These are phyloP conservation scores for Paramarasmius palmivorus DNA, from an alignment of 1,284 basidiomycete species.

Conservation along the genomic window DNA sequence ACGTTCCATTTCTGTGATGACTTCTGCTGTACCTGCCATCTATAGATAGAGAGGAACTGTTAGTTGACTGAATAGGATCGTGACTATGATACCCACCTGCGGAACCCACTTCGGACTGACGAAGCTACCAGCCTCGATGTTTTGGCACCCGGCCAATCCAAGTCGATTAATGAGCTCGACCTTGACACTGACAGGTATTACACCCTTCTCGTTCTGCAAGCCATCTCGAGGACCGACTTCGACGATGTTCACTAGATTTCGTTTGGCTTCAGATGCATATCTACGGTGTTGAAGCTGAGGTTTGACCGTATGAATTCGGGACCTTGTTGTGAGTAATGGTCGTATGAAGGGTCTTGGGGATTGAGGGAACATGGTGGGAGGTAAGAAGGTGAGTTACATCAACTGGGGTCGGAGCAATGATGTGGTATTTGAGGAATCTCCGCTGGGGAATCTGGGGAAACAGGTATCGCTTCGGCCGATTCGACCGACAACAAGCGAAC, in stretches of 20 bases:
- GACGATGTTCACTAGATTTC: slow-evolving; percentile 69
- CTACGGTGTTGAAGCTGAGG: not conserved
- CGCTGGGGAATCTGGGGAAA: too few species aligned
- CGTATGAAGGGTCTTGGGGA: not conserved
- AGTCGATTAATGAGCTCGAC: slow-evolving; percentile 82
- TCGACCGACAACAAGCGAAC: not conserved
- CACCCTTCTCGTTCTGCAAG: slow-evolving; percentile 85
- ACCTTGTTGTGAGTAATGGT: not conserved
- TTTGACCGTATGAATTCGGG: not conserved
- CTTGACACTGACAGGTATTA: slow-evolving; percentile 77
- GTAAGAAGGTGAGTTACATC: too few species aligned
- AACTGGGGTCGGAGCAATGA: too few species aligned
- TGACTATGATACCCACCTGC: slow-evolving; percentile 54
- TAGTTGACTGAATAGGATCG: not conserved
- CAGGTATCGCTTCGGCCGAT: not conserved
- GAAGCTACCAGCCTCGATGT: slow-evolving; percentile 90
- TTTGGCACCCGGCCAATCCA: slow-evolving; percentile 66
- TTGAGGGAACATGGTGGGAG: not conserved
- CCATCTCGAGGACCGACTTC: slow-evolving; percentile 95
- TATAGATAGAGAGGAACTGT: slow-evolving; percentile 27
- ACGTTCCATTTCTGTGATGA: slow-evolving; percentile 59
- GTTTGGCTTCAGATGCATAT: slow-evolving; percentile 13
- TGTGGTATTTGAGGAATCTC: too few species aligned
- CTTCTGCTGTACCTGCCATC: slow-evolving; percentile 86
- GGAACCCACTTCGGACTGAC: slow-evolving; percentile 95